Base-by-base conservation (phyloP, 257 asterid genomes). In the Penstemon barbatus region DNA sequence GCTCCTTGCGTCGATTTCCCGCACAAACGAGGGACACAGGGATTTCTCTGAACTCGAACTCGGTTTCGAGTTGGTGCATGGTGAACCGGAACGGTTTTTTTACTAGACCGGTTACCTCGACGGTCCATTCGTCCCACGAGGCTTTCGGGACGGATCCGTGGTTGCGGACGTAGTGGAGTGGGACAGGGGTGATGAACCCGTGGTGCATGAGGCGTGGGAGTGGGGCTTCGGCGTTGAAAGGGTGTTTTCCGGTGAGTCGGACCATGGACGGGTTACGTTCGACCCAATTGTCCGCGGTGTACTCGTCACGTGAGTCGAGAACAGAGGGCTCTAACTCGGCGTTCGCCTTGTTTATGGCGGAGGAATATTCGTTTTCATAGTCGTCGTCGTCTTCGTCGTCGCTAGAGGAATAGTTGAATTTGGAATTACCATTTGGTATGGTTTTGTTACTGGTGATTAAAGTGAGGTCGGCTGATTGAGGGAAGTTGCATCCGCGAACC, bases 121-220 rank as follows among this genome's bases (percentile, higher is more conserved):
- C 86, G 4, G 85, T 81, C 99, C 99, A 90, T 9, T 84, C 92
- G 1, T 76, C 85, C 83, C 85, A 88, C 1, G 83, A 3, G 1
- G 79, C 90, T 18, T 73, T 76, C 0, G 99, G 99, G 5, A 93
- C 99, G 0, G 89, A 13, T 0, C 99, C 99, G 74, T 93, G 99
- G 85, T 93, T 93, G 6, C 99, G 94, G 15, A 93, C 99, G 80
- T 93, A 93, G 83, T 93, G 99, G 72, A 90, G 87, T 0, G 99
- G 95, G 0, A 85, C 99, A 5, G 99, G 99, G 0, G 99, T 93
- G 57, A 93, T 90, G 84, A 93, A 93, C 4, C 99, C 99, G 71
- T 90, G 91, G 81, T 85, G 92, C 96, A 90, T 90, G 74, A 93
- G 88, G 4, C 92, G 77, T 0, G 86, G 66, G 8, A 93, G 76